phyloP scores from a whole-genome alignment of 2,329 filamentous ascomycete species.

The Colletotrichum destructivum region DNA sequence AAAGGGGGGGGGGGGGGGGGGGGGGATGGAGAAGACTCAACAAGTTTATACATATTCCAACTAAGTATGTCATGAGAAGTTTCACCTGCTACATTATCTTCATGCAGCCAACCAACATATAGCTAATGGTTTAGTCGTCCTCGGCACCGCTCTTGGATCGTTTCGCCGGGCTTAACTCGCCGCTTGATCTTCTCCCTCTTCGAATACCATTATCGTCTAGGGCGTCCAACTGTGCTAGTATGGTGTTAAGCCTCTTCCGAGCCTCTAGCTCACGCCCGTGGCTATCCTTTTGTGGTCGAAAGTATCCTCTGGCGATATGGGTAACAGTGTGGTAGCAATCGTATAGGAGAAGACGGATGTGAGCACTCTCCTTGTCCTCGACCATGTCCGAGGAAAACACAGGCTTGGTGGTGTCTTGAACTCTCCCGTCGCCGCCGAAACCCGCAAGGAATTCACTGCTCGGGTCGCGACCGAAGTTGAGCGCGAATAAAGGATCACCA shows the following conservation, averaged over 20 bases:
- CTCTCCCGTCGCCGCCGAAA: slow-evolving; percentile 52
- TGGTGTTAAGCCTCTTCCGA: slow-evolving; percentile 64
- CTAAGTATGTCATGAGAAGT: slow-evolving; percentile 1
- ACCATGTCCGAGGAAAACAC: slow-evolving; percentile 49
- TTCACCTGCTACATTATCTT: slow-evolving; percentile 1
- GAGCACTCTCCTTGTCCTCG: slow-evolving; percentile 60
- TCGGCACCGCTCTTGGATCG: slow-evolving; percentile 52
- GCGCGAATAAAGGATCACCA: slow-evolving; percentile 71
- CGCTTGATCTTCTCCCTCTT: slow-evolving; percentile 54
- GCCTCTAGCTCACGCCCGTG: slow-evolving; percentile 67
- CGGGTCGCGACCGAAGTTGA: slow-evolving; percentile 62
- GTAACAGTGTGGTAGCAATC: slow-evolving; percentile 70
- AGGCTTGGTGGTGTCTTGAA: slow-evolving; percentile 32
- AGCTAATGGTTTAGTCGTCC: slow-evolving; percentile 6
- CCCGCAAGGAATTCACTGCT: slow-evolving; percentile 63
- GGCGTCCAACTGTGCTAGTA: slow-evolving; percentile 62
- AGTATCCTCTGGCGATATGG: slow-evolving; percentile 69
- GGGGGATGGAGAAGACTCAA: no score
- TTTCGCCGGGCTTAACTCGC: slow-evolving; percentile 62
- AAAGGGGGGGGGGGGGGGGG: no score
- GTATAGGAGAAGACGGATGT: slow-evolving; percentile 69
- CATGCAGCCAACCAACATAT: neutral
- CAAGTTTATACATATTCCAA: neutral
- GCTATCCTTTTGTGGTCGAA: slow-evolving; percentile 64
- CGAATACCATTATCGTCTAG: slow-evolving; percentile 51